Evolutionary conservation across 1,284 basidiomycete genomes (phyloP).

Genomic region (Abortiporus biennis): DNA sequence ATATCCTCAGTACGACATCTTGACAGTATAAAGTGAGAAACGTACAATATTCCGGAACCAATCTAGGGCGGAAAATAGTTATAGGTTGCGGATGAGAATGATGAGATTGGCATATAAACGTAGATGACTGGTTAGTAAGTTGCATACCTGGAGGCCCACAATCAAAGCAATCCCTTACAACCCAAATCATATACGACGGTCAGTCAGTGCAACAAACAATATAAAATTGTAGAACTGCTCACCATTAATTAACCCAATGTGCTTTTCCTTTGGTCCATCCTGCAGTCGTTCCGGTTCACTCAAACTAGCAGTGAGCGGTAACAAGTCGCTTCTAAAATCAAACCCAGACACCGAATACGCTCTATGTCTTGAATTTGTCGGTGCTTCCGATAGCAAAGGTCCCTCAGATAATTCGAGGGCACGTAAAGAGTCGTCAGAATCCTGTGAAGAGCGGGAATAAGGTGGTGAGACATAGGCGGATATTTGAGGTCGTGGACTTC

Average conservation of each 20-base stretch:
- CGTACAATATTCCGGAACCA: slow-evolving; percentile 89
- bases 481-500: slow-evolving; percentile 20
- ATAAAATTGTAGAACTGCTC: no score
- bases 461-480: slow-evolving; percentile 34
- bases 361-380: slow-evolving; percentile 33
- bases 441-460: slow-evolving; percentile 45
- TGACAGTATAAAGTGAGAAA: not conserved
- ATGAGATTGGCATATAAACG: not conserved
- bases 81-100: not conserved
- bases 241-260: slow-evolving; percentile 76
- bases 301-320: slow-evolving; percentile 73
- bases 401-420: slow-evolving; percentile 72
- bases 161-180: slow-evolving; percentile 74
- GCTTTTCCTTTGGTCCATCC: slow-evolving; percentile 58
- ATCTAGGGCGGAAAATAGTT: slow-evolving; percentile 40
- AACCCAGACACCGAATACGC: slow-evolving; percentile 75
- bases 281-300: slow-evolving; percentile 52
- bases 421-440: slow-evolving; percentile 70
- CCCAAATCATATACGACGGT: not conserved
- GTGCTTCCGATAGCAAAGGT: slow-evolving; percentile 32
- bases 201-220: not conserved
- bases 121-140: not conserved
- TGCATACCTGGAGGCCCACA: slow-evolving; percentile 65
- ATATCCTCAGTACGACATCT: not conserved
- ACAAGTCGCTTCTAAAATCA: slow-evolving; percentile 70